phyloP scores from a whole-genome alignment of 1,284 basidiomycete genomes.

The Ceratobasidium sp. region DNA sequence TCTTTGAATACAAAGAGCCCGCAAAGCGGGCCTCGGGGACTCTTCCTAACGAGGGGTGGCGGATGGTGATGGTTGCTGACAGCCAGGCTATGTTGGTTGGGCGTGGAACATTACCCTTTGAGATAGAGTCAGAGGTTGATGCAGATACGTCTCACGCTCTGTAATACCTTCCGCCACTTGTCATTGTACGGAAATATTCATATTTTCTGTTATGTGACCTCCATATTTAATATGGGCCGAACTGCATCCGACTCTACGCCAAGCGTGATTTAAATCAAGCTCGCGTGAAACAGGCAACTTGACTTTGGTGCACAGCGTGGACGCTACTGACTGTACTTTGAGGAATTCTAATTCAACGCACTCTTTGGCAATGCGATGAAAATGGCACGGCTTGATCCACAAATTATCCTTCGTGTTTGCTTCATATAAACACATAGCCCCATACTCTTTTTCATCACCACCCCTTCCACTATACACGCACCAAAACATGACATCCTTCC shows the following conservation, averaged over 20 bases:
- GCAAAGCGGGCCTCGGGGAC: slow-evolving; percentile 54
- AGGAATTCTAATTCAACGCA: background rate
- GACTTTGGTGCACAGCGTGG: background rate
- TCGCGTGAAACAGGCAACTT: too few species aligned
- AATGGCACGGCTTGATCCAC: background rate
- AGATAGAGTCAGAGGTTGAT: background rate
- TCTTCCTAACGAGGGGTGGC: background rate
- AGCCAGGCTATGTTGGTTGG: background rate
- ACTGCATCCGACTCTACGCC: too few species aligned
- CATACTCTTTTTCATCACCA: background rate
- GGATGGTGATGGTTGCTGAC: background rate
- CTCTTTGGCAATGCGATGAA: background rate
- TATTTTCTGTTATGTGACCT: too few species aligned
- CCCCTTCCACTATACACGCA: background rate
- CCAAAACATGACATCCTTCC: background rate
- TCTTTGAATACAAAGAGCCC: slow-evolving; percentile 94
- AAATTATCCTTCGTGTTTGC: background rate
- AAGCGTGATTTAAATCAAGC: too few species aligned
- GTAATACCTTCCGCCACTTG: background rate
- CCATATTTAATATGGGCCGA: too few species aligned
- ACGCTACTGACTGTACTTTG: background rate
- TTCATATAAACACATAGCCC: background rate
- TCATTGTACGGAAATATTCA: too few species aligned
- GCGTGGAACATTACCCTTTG: background rate
- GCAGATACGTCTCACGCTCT: background rate